Conservation (phyloP, 2,329 filamentous ascomycete species). For the Microascus cirrosus region DNA sequence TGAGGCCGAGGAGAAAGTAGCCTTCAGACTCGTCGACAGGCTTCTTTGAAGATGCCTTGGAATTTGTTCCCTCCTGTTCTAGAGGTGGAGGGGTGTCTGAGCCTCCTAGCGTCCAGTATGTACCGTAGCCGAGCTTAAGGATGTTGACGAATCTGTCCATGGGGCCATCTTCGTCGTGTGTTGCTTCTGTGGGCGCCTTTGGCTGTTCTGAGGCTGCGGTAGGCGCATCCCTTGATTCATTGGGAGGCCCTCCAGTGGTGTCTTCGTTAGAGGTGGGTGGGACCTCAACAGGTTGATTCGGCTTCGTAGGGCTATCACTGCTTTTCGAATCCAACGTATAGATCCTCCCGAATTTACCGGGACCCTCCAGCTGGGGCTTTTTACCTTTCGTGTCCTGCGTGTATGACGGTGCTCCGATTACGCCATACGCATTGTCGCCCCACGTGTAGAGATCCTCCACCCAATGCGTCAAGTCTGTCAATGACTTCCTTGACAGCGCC, state of each 20-base stretch:
- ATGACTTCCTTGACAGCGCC: slow-evolving; percentile 56
- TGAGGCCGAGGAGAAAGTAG: slow-evolving; percentile 56
- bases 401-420: slow-evolving; percentile 66
- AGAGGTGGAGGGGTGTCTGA: slow-evolving; percentile 6
- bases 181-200: not conserved
- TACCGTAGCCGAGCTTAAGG: slow-evolving; percentile 56
- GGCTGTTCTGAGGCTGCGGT: not conserved
- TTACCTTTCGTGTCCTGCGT: slow-evolving; percentile 27
- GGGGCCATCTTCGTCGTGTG: slow-evolving; percentile 21
- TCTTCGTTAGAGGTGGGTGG: not conserved
- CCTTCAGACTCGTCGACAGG: slow-evolving; percentile 17
- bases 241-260: not conserved
- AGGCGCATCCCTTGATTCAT: not conserved
- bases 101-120: slow-evolving; percentile 44
- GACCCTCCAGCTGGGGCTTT: slow-evolving; percentile 6
- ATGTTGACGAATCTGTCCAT: slow-evolving; percentile 50
- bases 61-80: not conserved
- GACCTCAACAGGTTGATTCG: not conserved
- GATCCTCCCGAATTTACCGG: not conserved
- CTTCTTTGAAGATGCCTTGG: slow-evolving; percentile 6
- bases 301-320: not conserved
- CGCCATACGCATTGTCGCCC: slow-evolving; percentile 75
- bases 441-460: slow-evolving; percentile 79
- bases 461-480: slow-evolving; percentile 71
- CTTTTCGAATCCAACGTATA: not conserved